These are phyloP conservation scores for Starmera stellimalicola DNA, from an alignment of 1,139 yeast genomes.

Conservation along the genomic window DNA sequence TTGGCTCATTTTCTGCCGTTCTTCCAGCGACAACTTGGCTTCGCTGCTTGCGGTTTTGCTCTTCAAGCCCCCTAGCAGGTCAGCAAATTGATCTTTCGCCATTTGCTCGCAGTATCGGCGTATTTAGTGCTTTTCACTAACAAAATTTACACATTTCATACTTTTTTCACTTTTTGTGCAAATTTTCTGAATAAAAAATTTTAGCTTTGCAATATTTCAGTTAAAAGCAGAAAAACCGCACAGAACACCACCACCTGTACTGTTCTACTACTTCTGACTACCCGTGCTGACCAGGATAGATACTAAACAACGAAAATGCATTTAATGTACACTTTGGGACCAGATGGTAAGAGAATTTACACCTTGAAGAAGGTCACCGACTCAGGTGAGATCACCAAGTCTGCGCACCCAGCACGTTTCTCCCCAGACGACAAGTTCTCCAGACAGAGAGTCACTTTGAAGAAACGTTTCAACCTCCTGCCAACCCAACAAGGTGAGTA, in stretches of 20 bases:
- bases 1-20: slow-evolving; percentile 19
- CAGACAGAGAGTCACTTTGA: slow-evolving; percentile 95
- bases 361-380: slow-evolving; percentile 78
- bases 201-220: too few relatives aligned
- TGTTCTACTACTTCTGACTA: too few relatives aligned
- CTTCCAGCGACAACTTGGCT: slow-evolving; percentile 21
- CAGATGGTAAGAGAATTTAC: slow-evolving; percentile 92
- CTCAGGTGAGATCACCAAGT: slow-evolving; percentile 89
- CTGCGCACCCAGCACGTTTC: slow-evolving; percentile 99
- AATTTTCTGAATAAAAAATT: too few relatives aligned
- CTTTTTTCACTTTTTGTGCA: too few relatives aligned
- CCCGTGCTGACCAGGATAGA: too few relatives aligned
- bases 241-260: background rate
- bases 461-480: slow-evolving; percentile 85
- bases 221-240: background rate
- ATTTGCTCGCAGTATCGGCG: too few relatives aligned
- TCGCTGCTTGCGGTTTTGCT: slow-evolving; percentile 18
- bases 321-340: slow-evolving; percentile 95
- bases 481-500: slow-evolving; percentile 73
- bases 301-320: slow-evolving; percentile 77
- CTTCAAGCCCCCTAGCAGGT: slow-evolving; percentile 27
- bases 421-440: slow-evolving; percentile 99
- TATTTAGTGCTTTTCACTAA: too few relatives aligned
- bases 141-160: too few relatives aligned
- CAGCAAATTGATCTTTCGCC: slow-evolving; percentile 35